Evolutionary conservation across 2,329 filamentous ascomycete genomes (phyloP).

Genomic region (Rhynchosporium secalis): DNA sequence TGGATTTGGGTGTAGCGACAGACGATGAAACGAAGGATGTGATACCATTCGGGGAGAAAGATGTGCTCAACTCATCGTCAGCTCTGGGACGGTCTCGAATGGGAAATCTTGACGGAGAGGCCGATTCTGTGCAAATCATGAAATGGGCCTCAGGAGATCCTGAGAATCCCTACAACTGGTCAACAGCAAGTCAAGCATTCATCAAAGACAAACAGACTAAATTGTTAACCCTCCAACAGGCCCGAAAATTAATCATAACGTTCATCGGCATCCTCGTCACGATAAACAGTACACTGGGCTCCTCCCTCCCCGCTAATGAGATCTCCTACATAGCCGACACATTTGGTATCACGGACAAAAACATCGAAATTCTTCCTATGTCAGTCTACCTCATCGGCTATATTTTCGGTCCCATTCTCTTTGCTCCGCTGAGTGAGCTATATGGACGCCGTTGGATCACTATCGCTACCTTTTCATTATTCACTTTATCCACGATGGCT

Average conservation of each 20-base stretch:
- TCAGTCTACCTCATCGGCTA: slow-evolving; percentile 12
- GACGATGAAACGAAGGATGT: not conserved
- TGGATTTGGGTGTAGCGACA: not conserved
- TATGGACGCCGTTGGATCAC: slow-evolving; percentile 54
- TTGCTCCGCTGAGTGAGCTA: slow-evolving; percentile 64
- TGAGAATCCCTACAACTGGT: slow-evolving; percentile 8
- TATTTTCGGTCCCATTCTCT: slow-evolving; percentile 52
- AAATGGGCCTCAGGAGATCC: not conserved
- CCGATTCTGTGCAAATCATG: not conserved
- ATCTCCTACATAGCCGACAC: not conserved
- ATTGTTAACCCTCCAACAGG: not conserved
- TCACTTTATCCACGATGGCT: slow-evolving; percentile 54
- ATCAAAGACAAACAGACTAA: not conserved
- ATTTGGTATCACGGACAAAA: not conserved
- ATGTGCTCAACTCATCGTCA: not conserved
- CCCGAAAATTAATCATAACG: slow-evolving; percentile 15
- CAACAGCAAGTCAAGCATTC: not conserved
- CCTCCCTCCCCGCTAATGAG: slow-evolving; percentile 4
- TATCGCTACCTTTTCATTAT: slow-evolving; percentile 49
- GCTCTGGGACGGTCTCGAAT: not conserved
- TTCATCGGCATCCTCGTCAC: not conserved
- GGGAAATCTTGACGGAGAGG: not conserved
- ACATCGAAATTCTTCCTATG: slow-evolving; percentile 2
- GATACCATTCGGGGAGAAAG: not conserved
- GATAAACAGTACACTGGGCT: slow-evolving; percentile 9